These are phyloP conservation scores for Sphenostylis stenocarpa DNA, from an alignment of 306 rosid genomes.

Conservation along the genomic window DNA sequence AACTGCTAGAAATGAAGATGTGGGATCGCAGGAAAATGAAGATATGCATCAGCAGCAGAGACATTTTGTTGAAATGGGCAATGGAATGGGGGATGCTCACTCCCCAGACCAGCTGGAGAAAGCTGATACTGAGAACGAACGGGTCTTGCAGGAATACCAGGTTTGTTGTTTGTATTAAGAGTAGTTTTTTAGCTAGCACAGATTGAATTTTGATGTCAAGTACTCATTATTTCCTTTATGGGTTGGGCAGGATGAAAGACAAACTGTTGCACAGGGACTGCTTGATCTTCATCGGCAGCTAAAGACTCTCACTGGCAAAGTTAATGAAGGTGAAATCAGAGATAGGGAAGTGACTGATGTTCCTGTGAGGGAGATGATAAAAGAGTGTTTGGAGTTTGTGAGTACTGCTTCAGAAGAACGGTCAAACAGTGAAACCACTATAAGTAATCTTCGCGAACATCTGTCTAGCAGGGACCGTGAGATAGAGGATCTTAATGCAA, in stretches of 20 bases:
- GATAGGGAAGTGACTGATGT: conserved; percentile 35
- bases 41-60: conserved; percentile 2
- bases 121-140: conserved; percentile 51
- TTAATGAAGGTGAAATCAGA: conserved; percentile 30
- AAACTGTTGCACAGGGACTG: conserved; percentile 48
- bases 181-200: not conserved
- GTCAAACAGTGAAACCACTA: conserved; percentile 37
- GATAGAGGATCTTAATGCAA: conserved; percentile 67
- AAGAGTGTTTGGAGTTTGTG: conserved; percentile 60
- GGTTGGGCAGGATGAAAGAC: conserved; percentile 62
- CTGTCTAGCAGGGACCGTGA: conserved; percentile 61
- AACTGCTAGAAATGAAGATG: conserved; percentile 38
- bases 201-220: not conserved
- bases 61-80: conserved; percentile 33
- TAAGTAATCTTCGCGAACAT: conserved; percentile 46
- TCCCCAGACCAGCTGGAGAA: conserved; percentile 32
- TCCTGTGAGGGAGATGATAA: conserved; percentile 46
- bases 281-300: conserved; percentile 55
- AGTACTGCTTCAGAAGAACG: conserved; percentile 51
- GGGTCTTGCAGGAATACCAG: conserved; percentile 38
- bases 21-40: conserved; percentile 38
- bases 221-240: not conserved
- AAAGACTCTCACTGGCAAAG: conserved; percentile 49
- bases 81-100: conserved; percentile 38
- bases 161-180: conserved; percentile 34